Evolutionary conservation across 129 eudicot species (phyloP), one percentile per base, ranked within the genome.

Genomic region (Escallonia rubra): DNA sequence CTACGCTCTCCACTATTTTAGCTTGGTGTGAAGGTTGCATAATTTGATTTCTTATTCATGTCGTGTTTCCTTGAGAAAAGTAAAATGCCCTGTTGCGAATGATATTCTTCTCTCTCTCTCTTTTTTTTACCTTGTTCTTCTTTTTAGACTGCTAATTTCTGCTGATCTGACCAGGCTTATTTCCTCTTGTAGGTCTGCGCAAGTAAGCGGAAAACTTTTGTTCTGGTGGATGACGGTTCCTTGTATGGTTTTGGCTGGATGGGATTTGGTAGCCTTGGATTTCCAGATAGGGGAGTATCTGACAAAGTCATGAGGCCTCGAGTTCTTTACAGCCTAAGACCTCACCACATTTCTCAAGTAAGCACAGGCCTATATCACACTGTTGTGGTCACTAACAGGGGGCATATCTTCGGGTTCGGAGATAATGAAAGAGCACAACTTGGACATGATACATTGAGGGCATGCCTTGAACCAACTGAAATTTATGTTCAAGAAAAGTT

Each of bases 221-320:
- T 93, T 57, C 72, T 93, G 51, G 65, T 75, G 23, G 98, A 93
- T 46, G 76, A 79, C 57, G 98, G 98, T 46, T 82, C 82, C 43
- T 63, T 93, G 43, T 84, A 86, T 59, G 98, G 91, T 23, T 93
- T 93, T 77, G 98, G 98, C 7, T 89, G 96, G 95, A 89, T 93
- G 96, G 98, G 81, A 4, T 93, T 87, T 67, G 98, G 96, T 41
- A 93, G 98, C 74, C 81, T 93, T n/a, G 98, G 98, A 38, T 93
- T 93, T 63, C 90, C 91, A 4, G 88, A 93, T 55, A 76, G 85
- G 71, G 90, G 86, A 7, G 78, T 66, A 10, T 93, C 95, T 8
- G 95, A 86, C 63, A 93, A 93, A 75, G 69, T 93, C 66, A 57
- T 88, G 63, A 78, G 62, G 45, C 96, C 98, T 10, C 81, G 81